Evolutionary conservation across 148 eudicot species (phyloP), one percentile per base, ranked within the genome.

Genomic region (Chenopodium suecicum): DNA sequence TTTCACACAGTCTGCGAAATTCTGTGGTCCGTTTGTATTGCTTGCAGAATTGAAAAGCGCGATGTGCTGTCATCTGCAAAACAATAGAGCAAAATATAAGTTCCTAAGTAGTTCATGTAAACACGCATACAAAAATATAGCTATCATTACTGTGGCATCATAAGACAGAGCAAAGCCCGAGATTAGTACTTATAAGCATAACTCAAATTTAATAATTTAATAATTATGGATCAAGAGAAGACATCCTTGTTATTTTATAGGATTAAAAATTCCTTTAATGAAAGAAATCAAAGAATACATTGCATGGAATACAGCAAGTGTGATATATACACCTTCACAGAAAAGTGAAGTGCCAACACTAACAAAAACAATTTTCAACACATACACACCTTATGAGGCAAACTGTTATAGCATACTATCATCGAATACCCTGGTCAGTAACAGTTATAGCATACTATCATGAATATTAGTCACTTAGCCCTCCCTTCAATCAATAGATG

Each of bases 21-120:
- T 95, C 98, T 8, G 98, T 95, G 19, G 93, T 90, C 50, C 98
- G 90, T 76, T 93, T 95, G 90, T 95, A 95, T 87, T 95, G 98
- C 91, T 95, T 95, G 89, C 99, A 95, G 83, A 95, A 96, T 81
- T 94, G 98, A 84, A 96, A 96, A 80, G 99, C 99, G 66, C 99
- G 91, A 75, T 96, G 98, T 47, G 99, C 99, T 25, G 99, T 93
- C 97, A 94, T 94, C 99, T 96, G 83, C 73, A 82, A 10, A 58
- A 68, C 48, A 70, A 64, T 23, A 75, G 34, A 78, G 37, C 34
- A 78, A 4, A 23, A 32, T 29, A 11, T 70, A 10, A 60, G 29
- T 14, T 7, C 62, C 62, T 56, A 56, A 54, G 60, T 12, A 16
- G 4, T 54, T 54, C 14, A 54, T 14, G 16, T 54, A 54, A 17